phyloP scores from a whole-genome alignment of 257 asterid genomes.

The Perilla frutescens region DNA sequence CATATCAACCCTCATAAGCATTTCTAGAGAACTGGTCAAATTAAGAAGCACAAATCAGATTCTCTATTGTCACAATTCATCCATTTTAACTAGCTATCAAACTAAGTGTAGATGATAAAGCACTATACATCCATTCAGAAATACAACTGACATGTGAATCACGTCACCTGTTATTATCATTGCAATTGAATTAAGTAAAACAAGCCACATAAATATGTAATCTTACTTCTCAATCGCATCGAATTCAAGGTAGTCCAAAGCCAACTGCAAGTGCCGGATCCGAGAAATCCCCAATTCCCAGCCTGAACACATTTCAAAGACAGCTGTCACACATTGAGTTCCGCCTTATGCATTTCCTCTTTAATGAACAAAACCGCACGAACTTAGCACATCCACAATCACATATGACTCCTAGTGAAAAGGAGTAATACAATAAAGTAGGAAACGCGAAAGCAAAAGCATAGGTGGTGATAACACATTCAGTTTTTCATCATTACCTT shows the following conservation, averaged over 20 bases:
- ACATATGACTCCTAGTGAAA: conserved; percentile 23
- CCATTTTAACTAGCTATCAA: conserved; percentile 31
- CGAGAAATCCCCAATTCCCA: conserved; percentile 82
- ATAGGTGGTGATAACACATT: conserved; percentile 25
- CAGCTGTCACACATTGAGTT: conserved; percentile 34
- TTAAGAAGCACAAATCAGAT: conserved; percentile 44
- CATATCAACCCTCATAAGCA: conserved; percentile 75
- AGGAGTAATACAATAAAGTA: conserved; percentile 20
- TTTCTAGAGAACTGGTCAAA: conserved; percentile 81
- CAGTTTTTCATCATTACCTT: conserved; percentile 31
- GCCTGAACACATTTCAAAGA: conserved; percentile 52
- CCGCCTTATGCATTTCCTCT: conserved; percentile 22
- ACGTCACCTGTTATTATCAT: conserved; percentile 15
- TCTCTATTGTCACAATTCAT: conserved; percentile 30
- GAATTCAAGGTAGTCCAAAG: conserved; percentile 81
- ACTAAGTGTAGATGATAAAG: conserved; percentile 26
- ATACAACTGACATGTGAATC: not conserved
- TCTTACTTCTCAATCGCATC: conserved; percentile 86
- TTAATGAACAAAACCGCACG: conserved; percentile 28
- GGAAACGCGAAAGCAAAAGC: conserved; percentile 17
- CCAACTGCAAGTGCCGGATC: conserved; percentile 86
- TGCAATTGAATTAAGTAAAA: conserved; percentile 20
- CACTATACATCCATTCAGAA: conserved; percentile 25
- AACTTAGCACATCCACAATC: conserved; percentile 27
- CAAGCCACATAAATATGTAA: conserved; percentile 7